Base-by-base conservation (phyloP, 2,329 filamentous ascomycete genomes). In the Zasmidium citrigriseum region DNA sequence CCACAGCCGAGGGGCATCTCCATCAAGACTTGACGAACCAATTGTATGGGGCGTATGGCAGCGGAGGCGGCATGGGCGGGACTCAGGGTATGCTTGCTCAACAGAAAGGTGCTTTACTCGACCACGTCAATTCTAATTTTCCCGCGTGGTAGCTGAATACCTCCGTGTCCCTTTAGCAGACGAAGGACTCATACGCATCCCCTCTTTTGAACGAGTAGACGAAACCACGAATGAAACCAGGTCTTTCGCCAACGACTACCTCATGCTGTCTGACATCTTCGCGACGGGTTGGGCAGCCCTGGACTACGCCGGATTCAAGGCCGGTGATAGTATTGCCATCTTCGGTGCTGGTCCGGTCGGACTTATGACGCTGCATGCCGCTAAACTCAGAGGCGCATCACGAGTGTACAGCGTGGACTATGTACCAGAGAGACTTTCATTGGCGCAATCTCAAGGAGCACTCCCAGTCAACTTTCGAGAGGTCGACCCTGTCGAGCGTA, bases 361-460 rank as follows among this genome's bases (percentile, higher is more conserved):
- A 7, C 27, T 88, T 3, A 86, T 88, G 81, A 83, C 85, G 2
- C 86, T 86, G 2, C 87, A 88, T 70, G 85, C 80, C 0, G 86
- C 82, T 1, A 70, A 82, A 1, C 69, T 88, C 1, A 79, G 85
- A 0, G 86, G 86, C 2, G 86, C 85, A 1, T 83, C 80, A 12
- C 79, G 76, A 18, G 82, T 89, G 0, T 88, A 78, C 54, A 82
- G 86, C 0, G 82, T 89, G 2, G 86, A 89, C 61, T 81, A 81
- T n/a, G 83, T 88, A 0, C 76, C 79, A 0, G 84, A 86, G 67
- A 78, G 86, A n/a, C 72, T 89, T 1, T 74, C 79, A 7, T 78
- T 80, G 0, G 86, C 86, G 0, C 76, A 83, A 67, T 84, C 83
- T 67, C 88, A 88, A 46, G 85, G 84, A 0, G 83, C 80, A 57